Percentiles rank a stretch among this genome's conserved stretches.
These are phyloP conservation scores for sunflower (Helianthus annuus) DNA, from an alignment of 129 eudicot species.

Conservation along the genomic window HanXRQr2.0-SUNRISE NC_035449.2:48569441-48569940, in stretches of 20 bases:
- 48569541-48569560: not conserved
- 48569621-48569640: slow-evolving; percentile 84
- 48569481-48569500: not conserved
- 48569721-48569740: slow-evolving; percentile 95
- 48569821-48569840: slow-evolving; percentile 90
- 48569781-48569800: slow-evolving; percentile 89
- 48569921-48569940: slow-evolving; percentile 8
- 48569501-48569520: not conserved
- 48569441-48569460: slow-evolving; percentile 94
- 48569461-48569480: slow-evolving; percentile 94
- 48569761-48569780: slow-evolving; percentile 71
- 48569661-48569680: slow-evolving; percentile 90
- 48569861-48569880: slow-evolving; percentile 69
- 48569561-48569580: not conserved
- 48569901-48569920: not conserved
- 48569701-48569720: slow-evolving; percentile 77
- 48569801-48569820: slow-evolving; percentile 93
- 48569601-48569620: slow-evolving; percentile 30
- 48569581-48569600: not conserved
- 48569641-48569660: slow-evolving; percentile 94
- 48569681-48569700: slow-evolving; percentile 85
- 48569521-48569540: not conserved
- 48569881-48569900: not conserved
- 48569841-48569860: slow-evolving; percentile 89
- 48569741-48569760: slow-evolving; percentile 96